Conservation (phyloP, 441 rosid species). For the Populus hybrid region DNA sequence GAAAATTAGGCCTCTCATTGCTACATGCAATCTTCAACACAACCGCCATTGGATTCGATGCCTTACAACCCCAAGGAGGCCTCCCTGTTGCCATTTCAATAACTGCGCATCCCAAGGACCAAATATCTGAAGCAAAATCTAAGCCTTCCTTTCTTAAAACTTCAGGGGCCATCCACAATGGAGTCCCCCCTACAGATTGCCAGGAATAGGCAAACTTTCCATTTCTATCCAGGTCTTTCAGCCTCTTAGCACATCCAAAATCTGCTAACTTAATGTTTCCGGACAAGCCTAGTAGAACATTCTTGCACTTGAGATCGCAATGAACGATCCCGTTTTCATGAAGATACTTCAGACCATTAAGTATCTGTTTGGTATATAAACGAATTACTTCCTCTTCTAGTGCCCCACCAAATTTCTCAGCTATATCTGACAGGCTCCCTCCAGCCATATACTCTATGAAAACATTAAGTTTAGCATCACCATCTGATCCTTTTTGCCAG, state of each 20-base stretch:
- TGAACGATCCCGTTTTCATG: constrained; percentile 35
- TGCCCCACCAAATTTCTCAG: constrained; percentile 30
- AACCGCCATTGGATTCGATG: constrained; percentile 26
- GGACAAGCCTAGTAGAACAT: constrained; percentile 23
- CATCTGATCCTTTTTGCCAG: constrained; percentile 9
- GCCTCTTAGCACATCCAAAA: constrained; percentile 34
- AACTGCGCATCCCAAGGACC: constrained; percentile 40
- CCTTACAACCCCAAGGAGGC: constrained; percentile 28
- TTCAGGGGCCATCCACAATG: constrained; percentile 46
- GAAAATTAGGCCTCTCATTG: constrained; percentile 27
- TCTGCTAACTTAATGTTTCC: constrained; percentile 37
- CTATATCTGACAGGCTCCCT: constrained; percentile 32
- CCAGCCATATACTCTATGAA: constrained; percentile 42
- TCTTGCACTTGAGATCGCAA: constrained; percentile 38
- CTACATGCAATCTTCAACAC: constrained; percentile 31
- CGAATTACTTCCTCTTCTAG: constrained; percentile 29
- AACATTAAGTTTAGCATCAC: constrained; percentile 14
- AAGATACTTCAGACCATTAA: constrained; percentile 30
- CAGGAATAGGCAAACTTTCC: neutral
- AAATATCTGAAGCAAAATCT: constrained; percentile 32
- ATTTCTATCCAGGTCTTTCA: neutral
- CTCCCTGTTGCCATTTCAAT: constrained; percentile 42
- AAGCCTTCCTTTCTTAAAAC: constrained; percentile 31
- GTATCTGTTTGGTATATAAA: constrained; percentile 27
- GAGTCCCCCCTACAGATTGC: constrained; percentile 30